Base-by-base conservation (phyloP, 192 early-diverging fungal genomes). In the Backusella liffmaniae region DNA sequence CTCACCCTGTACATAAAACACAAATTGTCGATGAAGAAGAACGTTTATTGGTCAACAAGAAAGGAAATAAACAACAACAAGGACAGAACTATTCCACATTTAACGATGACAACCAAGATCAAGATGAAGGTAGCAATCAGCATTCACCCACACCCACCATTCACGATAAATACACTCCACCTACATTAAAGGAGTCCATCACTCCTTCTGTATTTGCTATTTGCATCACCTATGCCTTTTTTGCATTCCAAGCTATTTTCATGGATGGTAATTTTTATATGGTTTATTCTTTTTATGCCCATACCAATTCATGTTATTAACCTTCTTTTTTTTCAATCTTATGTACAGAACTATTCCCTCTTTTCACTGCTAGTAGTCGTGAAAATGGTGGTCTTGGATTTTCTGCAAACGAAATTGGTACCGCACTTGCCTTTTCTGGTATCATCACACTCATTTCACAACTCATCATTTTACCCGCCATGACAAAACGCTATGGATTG, bases 341-440 rank as follows among this genome's bases (percentile, higher is more conserved):
- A 16, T 53, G 35, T 67, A 18, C 44, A 75, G 78, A 79, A 68
- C 34, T 75, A 5, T 67, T 70, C 36, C 66, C 71, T 12, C 44
- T 79, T 34, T 79, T 69, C 51, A 44, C 73, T 26, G 65, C 77
- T 1, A 78, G 72, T 44, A 69, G 72, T 39, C 70, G 80, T 18
- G 51, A 56, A 9, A 78, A 82, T 6, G 89, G 89, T 67, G 89
- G 89, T 3, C 78, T 90, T 4, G 89, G 86, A 1, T 85, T 88
- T 68, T 73, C 77, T 37, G 67, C 86, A 12, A 79, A 81, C 13
- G 75, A 73, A 36, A 89, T 89, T 49, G 89, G 89, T 5, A 67
- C 83, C 6, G 84, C 86, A 0, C 71, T 89, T 53, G 76, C 88
- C 4, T 65, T 85, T n/a, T 82, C 86, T 0, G 84, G 86, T 0